Evolutionary conservation across 495 filamentous ascomycete species (phyloP).

Genomic region (Usnea hakonensis): DNA sequence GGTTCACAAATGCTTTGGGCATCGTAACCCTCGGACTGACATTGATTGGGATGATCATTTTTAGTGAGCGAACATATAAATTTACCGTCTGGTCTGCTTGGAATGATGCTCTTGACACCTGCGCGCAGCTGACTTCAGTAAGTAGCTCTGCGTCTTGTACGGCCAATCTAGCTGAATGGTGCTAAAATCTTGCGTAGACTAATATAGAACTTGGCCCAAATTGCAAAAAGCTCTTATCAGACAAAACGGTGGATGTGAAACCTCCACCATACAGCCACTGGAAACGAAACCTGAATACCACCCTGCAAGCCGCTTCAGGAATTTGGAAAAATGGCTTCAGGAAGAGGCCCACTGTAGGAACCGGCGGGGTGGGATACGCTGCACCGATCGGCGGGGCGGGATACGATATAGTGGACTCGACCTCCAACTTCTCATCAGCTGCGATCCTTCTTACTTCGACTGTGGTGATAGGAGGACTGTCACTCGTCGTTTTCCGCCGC

Average conservation of each 20-base stretch:
- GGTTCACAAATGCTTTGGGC: background rate
- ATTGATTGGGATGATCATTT: conserved; percentile 9
- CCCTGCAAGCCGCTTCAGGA: background rate
- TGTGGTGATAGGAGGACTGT: background rate
- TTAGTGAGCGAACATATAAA: conserved; percentile 11
- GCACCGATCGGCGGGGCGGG: background rate
- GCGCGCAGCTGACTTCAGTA: background rate
- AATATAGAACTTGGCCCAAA: background rate
- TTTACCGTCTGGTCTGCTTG: conserved; percentile 4
- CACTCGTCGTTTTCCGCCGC: background rate
- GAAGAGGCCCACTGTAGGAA: background rate
- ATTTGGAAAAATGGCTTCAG: background rate
- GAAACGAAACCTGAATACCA: background rate
- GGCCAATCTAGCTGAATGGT: background rate
- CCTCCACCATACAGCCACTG: background rate
- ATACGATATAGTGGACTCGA: background rate
- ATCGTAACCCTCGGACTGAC: conserved; percentile 9
- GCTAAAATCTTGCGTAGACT: background rate
- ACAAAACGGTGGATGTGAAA: background rate
- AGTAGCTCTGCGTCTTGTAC: background rate
- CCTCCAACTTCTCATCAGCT: background rate
- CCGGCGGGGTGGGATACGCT: background rate
- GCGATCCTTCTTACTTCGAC: background rate
- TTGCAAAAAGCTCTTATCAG: background rate
- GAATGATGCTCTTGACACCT: conserved; percentile 1